Evolutionary conservation across 2,329 filamentous ascomycete genomes (phyloP).

Genomic region (Lasiodiplodia theobromae): DNA sequence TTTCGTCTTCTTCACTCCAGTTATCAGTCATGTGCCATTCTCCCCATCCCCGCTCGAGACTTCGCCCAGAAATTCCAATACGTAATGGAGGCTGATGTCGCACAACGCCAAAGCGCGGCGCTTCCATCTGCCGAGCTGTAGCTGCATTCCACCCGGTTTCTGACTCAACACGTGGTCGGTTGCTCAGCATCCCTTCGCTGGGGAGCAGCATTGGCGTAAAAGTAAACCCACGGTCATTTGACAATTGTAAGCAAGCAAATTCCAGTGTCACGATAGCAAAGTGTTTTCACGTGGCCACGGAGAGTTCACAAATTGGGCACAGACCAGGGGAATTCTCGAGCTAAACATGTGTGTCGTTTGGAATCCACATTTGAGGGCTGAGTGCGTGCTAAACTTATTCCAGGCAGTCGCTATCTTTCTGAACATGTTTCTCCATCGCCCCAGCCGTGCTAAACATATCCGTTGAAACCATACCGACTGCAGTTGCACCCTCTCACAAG

Average conservation of each 20-base stretch:
- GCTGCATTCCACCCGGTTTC: not conserved
- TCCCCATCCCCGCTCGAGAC: too few species aligned
- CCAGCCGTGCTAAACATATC: not conserved
- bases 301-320: not conserved
- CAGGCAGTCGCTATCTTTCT: too few species aligned
- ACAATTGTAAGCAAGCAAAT: not conserved
- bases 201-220: too few species aligned
- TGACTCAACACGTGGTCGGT: not conserved
- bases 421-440: too few species aligned
- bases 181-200: not conserved
- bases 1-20: not conserved
- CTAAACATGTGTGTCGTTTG: too few species aligned
- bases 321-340: not conserved
- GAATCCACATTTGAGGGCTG: too few species aligned
- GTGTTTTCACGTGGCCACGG: not conserved
- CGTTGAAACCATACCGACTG: not conserved
- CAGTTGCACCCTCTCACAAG: not conserved
- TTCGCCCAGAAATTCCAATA: too few species aligned
- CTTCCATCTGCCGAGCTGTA: not conserved
- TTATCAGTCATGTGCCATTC: too few species aligned
- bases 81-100: not conserved
- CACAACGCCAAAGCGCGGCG: not conserved
- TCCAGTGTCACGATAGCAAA: not conserved
- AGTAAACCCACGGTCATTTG: not conserved
- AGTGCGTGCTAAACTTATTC: too few species aligned